Conservation (phyloP, 495 filamentous ascomycete genomes). For the Aspergillus avenaceus region DNA sequence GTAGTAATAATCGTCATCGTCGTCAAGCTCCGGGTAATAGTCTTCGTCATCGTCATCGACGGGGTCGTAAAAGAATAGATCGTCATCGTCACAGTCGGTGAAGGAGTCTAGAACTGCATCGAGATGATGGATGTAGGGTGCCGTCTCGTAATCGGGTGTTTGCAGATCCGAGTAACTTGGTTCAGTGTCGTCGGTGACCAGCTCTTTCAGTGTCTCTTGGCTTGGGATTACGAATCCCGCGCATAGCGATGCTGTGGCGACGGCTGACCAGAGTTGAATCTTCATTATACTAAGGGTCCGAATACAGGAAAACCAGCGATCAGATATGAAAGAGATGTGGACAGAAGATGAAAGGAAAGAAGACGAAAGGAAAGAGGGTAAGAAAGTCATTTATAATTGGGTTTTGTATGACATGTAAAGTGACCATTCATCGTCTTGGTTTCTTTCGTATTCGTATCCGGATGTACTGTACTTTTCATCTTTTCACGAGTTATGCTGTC, state of each 20-base stretch:
- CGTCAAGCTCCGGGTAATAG: no score
- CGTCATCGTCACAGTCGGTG: not conserved
- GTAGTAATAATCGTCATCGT: slow-evolving; percentile 1
- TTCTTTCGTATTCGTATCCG: no score
- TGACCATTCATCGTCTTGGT: no score
- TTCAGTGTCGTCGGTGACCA: not conserved
- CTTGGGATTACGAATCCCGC: not conserved
- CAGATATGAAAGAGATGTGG: no score
- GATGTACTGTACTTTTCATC: no score
- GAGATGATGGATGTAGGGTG: not conserved
- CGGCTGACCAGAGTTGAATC: not conserved
- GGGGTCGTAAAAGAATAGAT: not conserved
- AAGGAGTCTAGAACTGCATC: not conserved
- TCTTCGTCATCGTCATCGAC: not conserved
- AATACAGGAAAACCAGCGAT: not conserved
- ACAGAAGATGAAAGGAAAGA: no score
- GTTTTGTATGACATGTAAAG: no score
- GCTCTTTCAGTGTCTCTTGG: not conserved
- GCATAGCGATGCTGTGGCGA: not conserved
- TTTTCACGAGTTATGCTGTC: no score
- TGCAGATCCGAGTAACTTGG: not conserved
- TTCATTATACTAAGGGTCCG: not conserved
- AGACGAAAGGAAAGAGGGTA: no score
- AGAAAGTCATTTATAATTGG: no score
- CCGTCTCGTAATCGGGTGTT: not conserved